These are phyloP conservation scores for Mycogone perniciosa DNA, from an alignment of 2,329 filamentous ascomycete genomes.

Conservation along the genomic window DNA sequence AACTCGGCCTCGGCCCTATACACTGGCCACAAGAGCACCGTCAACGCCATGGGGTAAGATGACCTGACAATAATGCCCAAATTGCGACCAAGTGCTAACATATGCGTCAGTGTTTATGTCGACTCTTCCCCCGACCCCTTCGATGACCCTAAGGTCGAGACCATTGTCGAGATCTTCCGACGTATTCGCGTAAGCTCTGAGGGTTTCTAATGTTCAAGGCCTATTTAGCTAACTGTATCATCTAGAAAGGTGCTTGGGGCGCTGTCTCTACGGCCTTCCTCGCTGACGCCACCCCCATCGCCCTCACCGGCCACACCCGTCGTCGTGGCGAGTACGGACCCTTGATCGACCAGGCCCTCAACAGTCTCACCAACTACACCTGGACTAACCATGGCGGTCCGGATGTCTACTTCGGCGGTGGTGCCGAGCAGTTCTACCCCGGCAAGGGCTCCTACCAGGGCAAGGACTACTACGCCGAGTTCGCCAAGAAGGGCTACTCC, in stretches of 20 bases:
- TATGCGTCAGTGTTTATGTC: slow-evolving; percentile 52
- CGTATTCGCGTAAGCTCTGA: slow-evolving; percentile 54
- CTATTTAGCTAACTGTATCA: neutral
- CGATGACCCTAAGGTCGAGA: slow-evolving; percentile 83
- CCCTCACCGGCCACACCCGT: slow-evolving; percentile 65
- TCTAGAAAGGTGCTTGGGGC: slow-evolving; percentile 49
- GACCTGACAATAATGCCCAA: neutral
- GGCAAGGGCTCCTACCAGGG: slow-evolving; percentile 58
- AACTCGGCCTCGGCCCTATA: slow-evolving; percentile 80
- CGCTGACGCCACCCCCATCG: slow-evolving; percentile 76
- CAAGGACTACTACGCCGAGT: slow-evolving; percentile 74
- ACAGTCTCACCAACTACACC: slow-evolving; percentile 71
- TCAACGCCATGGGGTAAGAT: slow-evolving; percentile 66
- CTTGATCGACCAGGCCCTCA: slow-evolving; percentile 69
- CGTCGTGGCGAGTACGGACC: slow-evolving; percentile 62
- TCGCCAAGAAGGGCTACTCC: slow-evolving; percentile 64
- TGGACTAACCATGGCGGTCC: slow-evolving; percentile 71
- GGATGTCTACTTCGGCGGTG: slow-evolving; percentile 76
- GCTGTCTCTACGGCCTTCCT: slow-evolving; percentile 75
- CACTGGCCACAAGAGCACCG: slow-evolving; percentile 75
- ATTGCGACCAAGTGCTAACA: slow-evolving; percentile 7
- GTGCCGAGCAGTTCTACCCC: slow-evolving; percentile 72
- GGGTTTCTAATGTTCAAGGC: slow-evolving; percentile 11
- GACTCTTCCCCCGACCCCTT: slow-evolving; percentile 68
- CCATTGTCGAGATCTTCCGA: slow-evolving; percentile 70